phyloP scores from a whole-genome alignment of 2,329 filamentous ascomycete species.

The Eutypa lata region DNA sequence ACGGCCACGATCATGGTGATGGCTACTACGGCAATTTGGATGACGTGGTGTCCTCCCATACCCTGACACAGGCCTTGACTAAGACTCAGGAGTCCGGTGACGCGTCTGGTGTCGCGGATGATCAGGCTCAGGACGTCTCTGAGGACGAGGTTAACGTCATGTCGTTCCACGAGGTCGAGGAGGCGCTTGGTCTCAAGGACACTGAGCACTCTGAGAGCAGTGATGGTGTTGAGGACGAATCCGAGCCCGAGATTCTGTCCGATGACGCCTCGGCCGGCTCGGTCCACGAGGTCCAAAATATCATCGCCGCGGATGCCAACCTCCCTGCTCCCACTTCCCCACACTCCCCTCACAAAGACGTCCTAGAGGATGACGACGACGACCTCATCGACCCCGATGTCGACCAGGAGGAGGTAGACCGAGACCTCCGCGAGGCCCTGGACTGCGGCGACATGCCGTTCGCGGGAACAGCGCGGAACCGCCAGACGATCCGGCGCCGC shows the following conservation, averaged over 20 bases:
- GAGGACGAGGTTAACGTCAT: slow-evolving; percentile 24
- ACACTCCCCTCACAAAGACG: no score
- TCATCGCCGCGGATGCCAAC: no score
- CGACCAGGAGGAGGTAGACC: slow-evolving; percentile 5
- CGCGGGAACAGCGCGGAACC: slow-evolving; percentile 11
- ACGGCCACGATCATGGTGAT: not conserved
- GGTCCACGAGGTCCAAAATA: no score
- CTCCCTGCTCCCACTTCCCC: no score
- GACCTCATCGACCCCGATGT: slow-evolving; percentile 2
- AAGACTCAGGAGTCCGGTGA: no score
- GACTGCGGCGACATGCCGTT: slow-evolving; percentile 14
- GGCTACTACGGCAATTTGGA: no score
- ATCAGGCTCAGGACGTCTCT: slow-evolving; percentile 11
- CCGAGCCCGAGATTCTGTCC: no score
- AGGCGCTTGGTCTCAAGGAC: slow-evolving; percentile 26
- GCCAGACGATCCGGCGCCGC: slow-evolving; percentile 12
- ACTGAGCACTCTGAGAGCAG: not conserved
- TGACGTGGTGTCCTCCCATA: no score
- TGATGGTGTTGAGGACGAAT: not conserved
- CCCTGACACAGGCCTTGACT: no score
- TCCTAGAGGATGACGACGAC: slow-evolving; percentile 2
- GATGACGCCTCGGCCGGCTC: no score
- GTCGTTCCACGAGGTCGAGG: slow-evolving; percentile 43
- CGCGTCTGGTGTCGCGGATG: not conserved
- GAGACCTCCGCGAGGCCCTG: slow-evolving; percentile 21